Evolutionary conservation across 2,329 filamentous ascomycete genomes (phyloP), one percentile per base, ranked within the genome.

Genomic region (Cylindrodendrum hubeiense): DNA sequence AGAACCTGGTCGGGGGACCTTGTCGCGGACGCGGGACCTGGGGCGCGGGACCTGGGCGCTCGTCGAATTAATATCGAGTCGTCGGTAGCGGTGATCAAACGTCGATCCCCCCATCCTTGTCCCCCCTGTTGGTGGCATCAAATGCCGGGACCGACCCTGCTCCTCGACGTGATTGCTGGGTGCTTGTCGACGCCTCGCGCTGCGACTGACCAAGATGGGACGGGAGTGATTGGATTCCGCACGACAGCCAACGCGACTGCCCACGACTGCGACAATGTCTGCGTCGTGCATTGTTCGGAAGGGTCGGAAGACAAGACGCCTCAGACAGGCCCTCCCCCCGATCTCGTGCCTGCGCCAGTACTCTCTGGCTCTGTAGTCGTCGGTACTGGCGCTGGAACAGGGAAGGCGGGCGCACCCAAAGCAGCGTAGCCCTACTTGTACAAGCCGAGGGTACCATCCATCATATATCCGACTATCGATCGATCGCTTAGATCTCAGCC

Each of bases 111-210:
- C 24, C 24, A 43, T 62, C 44, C 10, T 33, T 4, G 10, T 15
- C n/a, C 9, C 28, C 26, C n/a, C 17, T 33, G 26, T n/a, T n/a
- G 19, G 19, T 24, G 41, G 41, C 41, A 22, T 22, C 5, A 24
- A 44, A 5, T 10, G 44, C 4, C 15, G 37, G 37, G 37, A 39
- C 15, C n/a, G 37, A n/a, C 17, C 37, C 37, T 39, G 15, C 34
- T 39, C 47, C 17, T 46, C 34, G 59, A 55, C 47, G 39, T 63
- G 49, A 59, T 26, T 55, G 43, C 43, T 57, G 39, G 33, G 46
- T 28, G 43, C 21, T 26, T 49, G 24, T 49, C 7, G 46, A 49
- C 46, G 46, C 46, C 46, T 47, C 44, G 22, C 17, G 13, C 22
- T 26, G 22, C 17, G 12, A n/a, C 26, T 7, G 44, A 17, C 44